These are phyloP conservation scores for Sugiyamaella americana DNA, from an alignment of 805 yeast species.

Conservation along the genomic window DNA sequence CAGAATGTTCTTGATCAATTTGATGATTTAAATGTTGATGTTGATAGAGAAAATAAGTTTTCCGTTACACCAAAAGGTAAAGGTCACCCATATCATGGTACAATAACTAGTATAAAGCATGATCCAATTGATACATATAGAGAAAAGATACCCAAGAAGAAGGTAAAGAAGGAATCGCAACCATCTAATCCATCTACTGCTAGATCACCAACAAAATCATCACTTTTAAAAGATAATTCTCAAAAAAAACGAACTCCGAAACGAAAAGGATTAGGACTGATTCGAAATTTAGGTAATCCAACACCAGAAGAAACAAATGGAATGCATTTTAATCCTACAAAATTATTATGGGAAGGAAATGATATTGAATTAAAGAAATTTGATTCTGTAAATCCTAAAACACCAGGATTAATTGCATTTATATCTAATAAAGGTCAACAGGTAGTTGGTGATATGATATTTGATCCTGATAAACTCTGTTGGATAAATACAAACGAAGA, in stretches of 20 bases:
- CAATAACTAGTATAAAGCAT: conserved; percentile 1
- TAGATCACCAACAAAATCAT: conserved; percentile 9
- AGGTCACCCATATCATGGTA: background rate
- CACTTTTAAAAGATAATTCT: conserved; percentile 5
- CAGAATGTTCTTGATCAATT: conserved; percentile 19
- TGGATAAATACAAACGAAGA: conserved; percentile 47
- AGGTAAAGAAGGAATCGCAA: background rate
- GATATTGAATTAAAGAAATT: conserved; percentile 51
- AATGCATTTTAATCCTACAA: conserved; percentile 50
- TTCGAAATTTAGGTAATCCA: conserved; percentile 21
- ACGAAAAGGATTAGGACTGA: conserved; percentile 15
- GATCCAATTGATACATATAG: conserved; percentile 14
- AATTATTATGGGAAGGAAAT: conserved; percentile 59
- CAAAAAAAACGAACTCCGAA: conserved; percentile 2
- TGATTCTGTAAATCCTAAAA: conserved; percentile 32
- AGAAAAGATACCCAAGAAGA: conserved; percentile 7
- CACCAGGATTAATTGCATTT: conserved; percentile 33
- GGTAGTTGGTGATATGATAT: conserved; percentile 50
- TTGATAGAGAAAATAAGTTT: conserved; percentile 12
- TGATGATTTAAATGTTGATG: conserved; percentile 22
- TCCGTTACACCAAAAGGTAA: conserved; percentile 12
- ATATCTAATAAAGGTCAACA: conserved; percentile 36
- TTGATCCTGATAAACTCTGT: conserved; percentile 49
- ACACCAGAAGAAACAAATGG: conserved; percentile 25
- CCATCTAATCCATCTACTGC: conserved; percentile 5